phyloP scores from a whole-genome alignment of 176 grass and related monocot species.

The Paspalum vaginatum region DNA sequence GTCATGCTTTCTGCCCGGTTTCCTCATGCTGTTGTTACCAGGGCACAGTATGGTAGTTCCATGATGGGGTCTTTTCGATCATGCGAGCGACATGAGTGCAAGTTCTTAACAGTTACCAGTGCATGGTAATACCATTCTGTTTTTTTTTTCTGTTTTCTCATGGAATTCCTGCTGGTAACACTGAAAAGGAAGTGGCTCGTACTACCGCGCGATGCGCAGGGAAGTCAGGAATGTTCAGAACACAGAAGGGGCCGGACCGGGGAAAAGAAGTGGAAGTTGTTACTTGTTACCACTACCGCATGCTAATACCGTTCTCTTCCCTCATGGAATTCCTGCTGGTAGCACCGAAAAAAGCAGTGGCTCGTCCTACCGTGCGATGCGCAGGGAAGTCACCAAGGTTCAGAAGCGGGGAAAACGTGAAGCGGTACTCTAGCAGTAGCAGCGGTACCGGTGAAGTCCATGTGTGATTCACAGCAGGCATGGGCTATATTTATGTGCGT shows the following conservation, averaged over 20 bases:
- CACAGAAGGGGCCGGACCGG: no score
- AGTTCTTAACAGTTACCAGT: background rate
- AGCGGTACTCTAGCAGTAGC: no score
- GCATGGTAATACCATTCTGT: background rate
- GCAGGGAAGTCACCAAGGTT: background rate
- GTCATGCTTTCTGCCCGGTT: constrained; percentile 14
- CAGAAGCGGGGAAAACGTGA: background rate
- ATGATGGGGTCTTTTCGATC: constrained; percentile 16
- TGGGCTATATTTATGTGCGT: constrained; percentile 5
- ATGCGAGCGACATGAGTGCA: constrained; percentile 16
- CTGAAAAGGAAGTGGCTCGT: constrained; percentile 4
- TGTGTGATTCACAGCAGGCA: background rate
- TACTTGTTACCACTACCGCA: background rate
- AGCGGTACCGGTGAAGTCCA: no score
- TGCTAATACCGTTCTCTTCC: background rate
- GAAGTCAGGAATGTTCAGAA: background rate
- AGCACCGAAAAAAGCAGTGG: background rate
- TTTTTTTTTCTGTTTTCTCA: no score
- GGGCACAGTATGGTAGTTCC: background rate
- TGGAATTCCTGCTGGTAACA: background rate
- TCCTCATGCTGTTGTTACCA: background rate
- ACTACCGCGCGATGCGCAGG: background rate
- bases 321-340: constrained; percentile 9
- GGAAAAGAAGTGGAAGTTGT: background rate
- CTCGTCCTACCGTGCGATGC: background rate